Evolutionary conservation across 306 rosid species (phyloP).

Genomic region (Vachellia collinsii): DNA sequence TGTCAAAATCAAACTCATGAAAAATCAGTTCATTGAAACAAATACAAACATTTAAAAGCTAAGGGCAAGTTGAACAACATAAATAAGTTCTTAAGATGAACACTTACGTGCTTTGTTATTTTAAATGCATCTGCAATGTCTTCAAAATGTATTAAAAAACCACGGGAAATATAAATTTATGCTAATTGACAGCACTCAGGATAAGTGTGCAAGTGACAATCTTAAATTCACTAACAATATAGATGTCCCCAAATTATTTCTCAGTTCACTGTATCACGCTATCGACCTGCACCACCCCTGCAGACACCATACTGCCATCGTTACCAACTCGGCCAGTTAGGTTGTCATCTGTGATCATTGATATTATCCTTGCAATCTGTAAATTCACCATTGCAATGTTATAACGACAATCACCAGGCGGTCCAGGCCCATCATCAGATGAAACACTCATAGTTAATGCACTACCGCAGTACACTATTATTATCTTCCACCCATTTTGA

Average conservation of each 20-base stretch:
- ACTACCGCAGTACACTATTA: not conserved
- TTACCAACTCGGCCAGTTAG: not conserved
- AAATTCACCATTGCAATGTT: not conserved
- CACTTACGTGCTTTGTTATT: not conserved
- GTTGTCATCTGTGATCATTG: not conserved
- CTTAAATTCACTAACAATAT: constrained; percentile 16
- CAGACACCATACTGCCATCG: not conserved
- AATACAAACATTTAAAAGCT: constrained; percentile 14
- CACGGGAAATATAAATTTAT: not conserved
- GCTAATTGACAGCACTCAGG: constrained; percentile 14
- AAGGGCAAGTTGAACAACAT: not conserved
- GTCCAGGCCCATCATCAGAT: not conserved
- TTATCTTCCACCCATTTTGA: constrained; percentile 13
- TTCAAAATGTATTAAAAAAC: not conserved
- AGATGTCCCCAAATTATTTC: not conserved
- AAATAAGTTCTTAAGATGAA: constrained; percentile 15
- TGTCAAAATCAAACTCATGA: constrained; percentile 28
- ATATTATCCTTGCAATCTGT: not conserved
- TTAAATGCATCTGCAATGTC: constrained; percentile 3
- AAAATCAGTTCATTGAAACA: constrained; percentile 18
- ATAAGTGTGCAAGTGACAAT: not conserved
- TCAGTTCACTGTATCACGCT: not conserved
- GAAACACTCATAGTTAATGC: not conserved
- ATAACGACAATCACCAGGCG: constrained; percentile 7
- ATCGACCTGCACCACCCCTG: not conserved